Conservation (phyloP, 1,139 yeast species). For the Arxiozyma heterogenica region DNA sequence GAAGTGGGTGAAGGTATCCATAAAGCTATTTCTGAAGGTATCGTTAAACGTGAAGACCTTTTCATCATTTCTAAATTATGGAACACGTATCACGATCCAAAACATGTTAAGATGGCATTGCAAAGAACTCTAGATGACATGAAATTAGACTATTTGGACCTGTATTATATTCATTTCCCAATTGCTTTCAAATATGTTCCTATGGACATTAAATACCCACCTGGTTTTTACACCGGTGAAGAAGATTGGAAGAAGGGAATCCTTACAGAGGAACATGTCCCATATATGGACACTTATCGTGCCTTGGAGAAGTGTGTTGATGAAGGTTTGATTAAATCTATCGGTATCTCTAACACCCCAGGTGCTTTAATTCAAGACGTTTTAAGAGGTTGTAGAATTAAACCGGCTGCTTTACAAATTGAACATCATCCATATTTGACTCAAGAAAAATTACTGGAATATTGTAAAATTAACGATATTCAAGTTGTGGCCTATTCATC, state of each 20-base stretch:
- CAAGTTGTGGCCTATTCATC: constrained; percentile 81
- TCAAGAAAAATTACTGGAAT: constrained; percentile 59
- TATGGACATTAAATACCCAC: constrained; percentile 63
- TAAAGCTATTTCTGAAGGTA: constrained; percentile 55
- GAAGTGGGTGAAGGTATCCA: constrained; percentile 65
- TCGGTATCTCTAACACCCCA: constrained; percentile 78
- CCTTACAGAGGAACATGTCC: constrained; percentile 56
- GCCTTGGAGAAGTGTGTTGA: constrained; percentile 60
- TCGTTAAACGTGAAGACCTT: constrained; percentile 63
- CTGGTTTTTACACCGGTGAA: constrained; percentile 60
- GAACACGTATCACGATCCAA: constrained; percentile 63
- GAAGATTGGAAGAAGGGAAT: constrained; percentile 36
- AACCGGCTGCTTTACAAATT: constrained; percentile 73
- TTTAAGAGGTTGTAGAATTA: constrained; percentile 58
- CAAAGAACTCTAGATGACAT: constrained; percentile 56
- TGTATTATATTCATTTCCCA: constrained; percentile 76
- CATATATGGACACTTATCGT: constrained; percentile 69
- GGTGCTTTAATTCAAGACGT: constrained; percentile 71
- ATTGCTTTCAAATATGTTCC: constrained; percentile 66
- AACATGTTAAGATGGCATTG: constrained; percentile 44
- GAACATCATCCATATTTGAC: constrained; percentile 91
- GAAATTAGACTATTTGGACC: constrained; percentile 59
- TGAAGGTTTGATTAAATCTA: constrained; percentile 59
- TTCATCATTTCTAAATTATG: constrained; percentile 73
- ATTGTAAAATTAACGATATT: constrained; percentile 50